Conservation (phyloP, 2,329 filamentous ascomycete species). For the Fusarium mangiferae region DNA sequence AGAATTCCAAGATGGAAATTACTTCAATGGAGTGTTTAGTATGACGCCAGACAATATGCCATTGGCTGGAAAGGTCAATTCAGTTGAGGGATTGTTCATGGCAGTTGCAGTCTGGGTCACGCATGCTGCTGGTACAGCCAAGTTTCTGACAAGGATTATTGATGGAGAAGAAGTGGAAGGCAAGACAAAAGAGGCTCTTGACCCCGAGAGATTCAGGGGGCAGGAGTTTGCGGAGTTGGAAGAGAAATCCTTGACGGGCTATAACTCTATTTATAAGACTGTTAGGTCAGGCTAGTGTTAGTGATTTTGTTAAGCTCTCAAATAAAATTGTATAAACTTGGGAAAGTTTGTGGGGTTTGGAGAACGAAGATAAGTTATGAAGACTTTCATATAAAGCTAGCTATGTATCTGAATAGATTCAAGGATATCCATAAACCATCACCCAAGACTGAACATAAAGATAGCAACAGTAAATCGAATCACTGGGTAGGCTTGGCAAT, state of each 20-base stretch:
- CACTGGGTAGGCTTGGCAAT: not conserved
- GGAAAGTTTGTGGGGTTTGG: not conserved
- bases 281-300: not conserved
- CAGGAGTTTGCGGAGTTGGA: slow-evolving; percentile 20
- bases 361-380: fast-evolving
- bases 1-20: slow-evolving; percentile 12
- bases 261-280: slow-evolving; percentile 42
- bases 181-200: slow-evolving; percentile 11
- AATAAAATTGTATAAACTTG: fast-evolving
- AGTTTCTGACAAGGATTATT: slow-evolving; percentile 21
- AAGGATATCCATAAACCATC: not conserved
- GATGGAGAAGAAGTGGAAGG: slow-evolving; percentile 22
- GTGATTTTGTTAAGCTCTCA: fast-evolving
- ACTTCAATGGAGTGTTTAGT: slow-evolving; percentile 42
- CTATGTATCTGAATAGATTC: fast-evolving
- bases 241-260: slow-evolving; percentile 28
- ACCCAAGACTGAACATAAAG: fast-evolving
- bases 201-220: slow-evolving; percentile 31
- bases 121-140: slow-evolving; percentile 32
- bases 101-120: slow-evolving; percentile 41
- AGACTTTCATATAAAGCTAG: not conserved
- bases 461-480: fast-evolving
- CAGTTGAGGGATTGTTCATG: slow-evolving; percentile 18
- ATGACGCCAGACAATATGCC: slow-evolving; percentile 45
- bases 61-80: slow-evolving; percentile 15